Percentiles rank a stretch among this genome's conserved stretches.
Evolutionary conservation across 306 rosid species (phyloP).

Genomic region (Ormosia semicastrata): DNA sequence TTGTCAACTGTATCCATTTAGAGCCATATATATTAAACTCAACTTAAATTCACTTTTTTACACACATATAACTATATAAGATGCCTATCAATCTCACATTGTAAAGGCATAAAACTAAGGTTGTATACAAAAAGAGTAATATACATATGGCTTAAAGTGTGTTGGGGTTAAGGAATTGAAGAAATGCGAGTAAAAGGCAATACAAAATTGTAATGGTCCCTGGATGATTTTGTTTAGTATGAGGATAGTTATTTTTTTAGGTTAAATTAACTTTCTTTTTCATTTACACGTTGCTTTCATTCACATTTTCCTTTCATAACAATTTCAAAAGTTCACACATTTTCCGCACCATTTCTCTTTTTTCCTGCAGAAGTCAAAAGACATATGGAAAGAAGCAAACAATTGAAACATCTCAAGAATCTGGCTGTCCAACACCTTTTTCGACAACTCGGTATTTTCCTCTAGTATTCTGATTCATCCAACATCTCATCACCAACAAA

Average conservation of each 20-base stretch:
- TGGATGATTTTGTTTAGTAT: neutral
- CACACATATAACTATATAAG: too few relatives aligned
- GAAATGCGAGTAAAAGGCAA: neutral
- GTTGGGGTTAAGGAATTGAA: neutral
- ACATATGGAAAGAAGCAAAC: neutral
- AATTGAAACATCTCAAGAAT: neutral
- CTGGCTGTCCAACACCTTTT: neutral
- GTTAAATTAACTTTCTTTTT: neutral
- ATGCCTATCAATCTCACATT: too few relatives aligned
- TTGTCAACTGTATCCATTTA: too few relatives aligned
- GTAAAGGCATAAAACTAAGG: too few relatives aligned
- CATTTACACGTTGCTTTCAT: neutral
- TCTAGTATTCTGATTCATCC: neutral
- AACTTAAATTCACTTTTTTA: too few relatives aligned
- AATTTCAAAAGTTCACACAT: neutral
- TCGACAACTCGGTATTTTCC: slow-evolving; percentile 1
- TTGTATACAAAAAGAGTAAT: too few relatives aligned
- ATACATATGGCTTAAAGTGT: too few relatives aligned
- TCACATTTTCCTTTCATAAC: neutral
- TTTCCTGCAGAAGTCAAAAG: neutral
- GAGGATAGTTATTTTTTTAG: neutral
- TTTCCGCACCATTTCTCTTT: neutral
- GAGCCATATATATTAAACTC: too few relatives aligned
- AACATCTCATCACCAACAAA: neutral
- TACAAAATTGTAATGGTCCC: neutral